These are phyloP conservation scores for Colletotrichum brevisporum DNA, from an alignment of 2,329 filamentous ascomycete species.

Conservation along the genomic window DNA sequence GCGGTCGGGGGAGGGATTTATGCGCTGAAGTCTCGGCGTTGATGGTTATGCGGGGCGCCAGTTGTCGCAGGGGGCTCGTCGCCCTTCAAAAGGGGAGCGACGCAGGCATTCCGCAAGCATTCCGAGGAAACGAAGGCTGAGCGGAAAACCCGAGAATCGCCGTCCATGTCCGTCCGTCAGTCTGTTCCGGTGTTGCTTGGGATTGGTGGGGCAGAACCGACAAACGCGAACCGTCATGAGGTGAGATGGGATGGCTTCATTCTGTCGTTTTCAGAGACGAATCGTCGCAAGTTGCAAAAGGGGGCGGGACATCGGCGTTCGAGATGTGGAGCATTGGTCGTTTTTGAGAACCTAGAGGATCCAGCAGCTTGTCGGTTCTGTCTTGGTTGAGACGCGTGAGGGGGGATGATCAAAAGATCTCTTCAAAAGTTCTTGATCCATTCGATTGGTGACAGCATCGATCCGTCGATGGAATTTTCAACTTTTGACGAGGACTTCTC, in stretches of 20 bases:
- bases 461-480: neutral
- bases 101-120: neutral
- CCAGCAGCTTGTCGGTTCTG: neutral
- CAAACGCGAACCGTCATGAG: neutral
- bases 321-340: neutral
- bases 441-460: too few species aligned
- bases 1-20: neutral
- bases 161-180: neutral
- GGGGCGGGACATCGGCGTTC: neutral
- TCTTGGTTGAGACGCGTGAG: neutral
- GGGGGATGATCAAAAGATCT: neutral
- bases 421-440: too few species aligned
- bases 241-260: constrained; percentile 8
- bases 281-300: neutral
- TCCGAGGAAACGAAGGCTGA: constrained; percentile 21
- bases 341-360: neutral
- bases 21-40: neutral
- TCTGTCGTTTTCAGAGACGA: neutral
- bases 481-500: neutral
- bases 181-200: constrained; percentile 7
- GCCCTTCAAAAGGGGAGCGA: neutral
- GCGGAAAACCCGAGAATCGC: constrained; percentile 5
- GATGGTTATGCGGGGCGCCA: neutral
- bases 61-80: constrained; percentile 10
- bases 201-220: constrained; percentile 22